phyloP scores from a whole-genome alignment of 306 rosid genomes.

The Vigna unguiculata region DNA sequence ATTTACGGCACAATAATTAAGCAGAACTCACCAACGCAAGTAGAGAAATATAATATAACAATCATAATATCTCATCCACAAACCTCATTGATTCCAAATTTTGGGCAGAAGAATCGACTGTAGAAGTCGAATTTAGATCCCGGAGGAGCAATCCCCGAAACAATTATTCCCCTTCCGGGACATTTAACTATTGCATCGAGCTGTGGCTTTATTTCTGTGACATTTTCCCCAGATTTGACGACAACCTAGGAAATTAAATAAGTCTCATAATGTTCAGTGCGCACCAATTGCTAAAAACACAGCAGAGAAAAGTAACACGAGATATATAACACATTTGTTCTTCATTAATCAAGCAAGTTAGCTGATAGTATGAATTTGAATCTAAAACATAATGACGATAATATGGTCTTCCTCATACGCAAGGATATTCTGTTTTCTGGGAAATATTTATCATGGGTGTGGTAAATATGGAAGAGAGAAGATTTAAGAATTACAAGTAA shows the following conservation, averaged over 20 bases:
- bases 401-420: no score
- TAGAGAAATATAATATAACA: neutral
- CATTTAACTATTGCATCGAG: constrained; percentile 56
- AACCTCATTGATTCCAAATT: constrained; percentile 74
- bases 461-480: neutral
- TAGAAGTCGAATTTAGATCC: constrained; percentile 67
- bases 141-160: constrained; percentile 59
- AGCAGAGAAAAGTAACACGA: no score
- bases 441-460: no score
- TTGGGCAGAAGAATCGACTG: constrained; percentile 71
- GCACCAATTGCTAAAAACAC: no score
- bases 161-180: constrained; percentile 66
- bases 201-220: constrained; percentile 56
- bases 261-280: no score
- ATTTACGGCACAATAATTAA: neutral
- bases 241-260: constrained; percentile 52
- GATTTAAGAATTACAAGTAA: neutral
- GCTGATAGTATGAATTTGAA: no score
- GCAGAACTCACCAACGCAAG: neutral
- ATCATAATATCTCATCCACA: neutral
- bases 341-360: no score
- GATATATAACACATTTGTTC: no score
- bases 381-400: no score
- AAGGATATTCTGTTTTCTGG: no score
- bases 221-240: constrained; percentile 54